Percentiles rank a stretch among this genome's conserved stretches.
phyloP scores from a whole-genome alignment of 176 grass and related monocot genomes.

The Oryza brachyantha region DNA sequence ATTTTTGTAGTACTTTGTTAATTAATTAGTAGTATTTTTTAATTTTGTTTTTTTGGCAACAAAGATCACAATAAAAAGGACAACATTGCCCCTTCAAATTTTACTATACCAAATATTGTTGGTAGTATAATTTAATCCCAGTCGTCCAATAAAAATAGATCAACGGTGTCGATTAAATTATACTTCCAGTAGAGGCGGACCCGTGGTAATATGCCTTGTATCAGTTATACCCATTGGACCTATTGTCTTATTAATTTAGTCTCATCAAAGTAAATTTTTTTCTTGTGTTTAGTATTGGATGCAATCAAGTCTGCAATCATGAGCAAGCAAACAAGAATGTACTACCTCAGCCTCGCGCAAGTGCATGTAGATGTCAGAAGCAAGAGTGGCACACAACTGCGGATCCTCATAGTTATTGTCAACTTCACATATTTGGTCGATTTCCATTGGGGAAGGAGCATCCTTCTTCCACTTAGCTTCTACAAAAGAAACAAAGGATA shows the following conservation, averaged over 20 bases:
- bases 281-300: background rate
- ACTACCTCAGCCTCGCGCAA: slow-evolving; percentile 82
- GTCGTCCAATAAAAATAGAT: too few relatives aligned
- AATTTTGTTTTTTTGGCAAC: too few relatives aligned
- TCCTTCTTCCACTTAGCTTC: slow-evolving; percentile 58
- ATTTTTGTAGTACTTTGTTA: too few relatives aligned
- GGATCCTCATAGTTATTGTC: slow-evolving; percentile 71
- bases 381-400: slow-evolving; percentile 85
- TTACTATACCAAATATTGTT: too few relatives aligned
- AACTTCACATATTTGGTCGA: slow-evolving; percentile 52
- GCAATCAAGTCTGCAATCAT: background rate
- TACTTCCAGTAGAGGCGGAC: too few relatives aligned
- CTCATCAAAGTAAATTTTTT: background rate
- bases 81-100: too few relatives aligned
- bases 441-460: slow-evolving; percentile 57
- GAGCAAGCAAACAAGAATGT: slow-evolving; percentile 1
- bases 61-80: too few relatives aligned
- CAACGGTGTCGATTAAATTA: too few relatives aligned
- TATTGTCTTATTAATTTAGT: background rate
- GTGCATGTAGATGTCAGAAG: slow-evolving; percentile 92
- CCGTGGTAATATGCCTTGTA: too few relatives aligned
- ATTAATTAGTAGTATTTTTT: too few relatives aligned
- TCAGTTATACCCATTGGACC: too few relatives aligned
- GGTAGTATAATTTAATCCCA: too few relatives aligned
- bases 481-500: slow-evolving; percentile 18